Evolutionary conservation across 2,329 filamentous ascomycete species (phyloP).

Genomic region (Diaporthe citrichinensis): DNA sequence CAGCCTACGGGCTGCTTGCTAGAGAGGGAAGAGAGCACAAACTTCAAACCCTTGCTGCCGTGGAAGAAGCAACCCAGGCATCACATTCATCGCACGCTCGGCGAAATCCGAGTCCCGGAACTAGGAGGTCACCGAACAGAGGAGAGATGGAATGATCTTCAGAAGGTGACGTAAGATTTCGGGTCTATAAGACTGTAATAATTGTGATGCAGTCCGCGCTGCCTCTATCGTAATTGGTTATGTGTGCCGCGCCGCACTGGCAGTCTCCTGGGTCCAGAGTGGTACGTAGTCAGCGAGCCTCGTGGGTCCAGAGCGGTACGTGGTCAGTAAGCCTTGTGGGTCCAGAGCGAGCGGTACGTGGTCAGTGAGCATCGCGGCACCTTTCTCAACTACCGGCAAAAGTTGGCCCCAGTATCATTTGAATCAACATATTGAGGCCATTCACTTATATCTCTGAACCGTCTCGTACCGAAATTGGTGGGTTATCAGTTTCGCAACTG

Average conservation of each 20-base stretch:
- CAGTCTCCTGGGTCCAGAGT: not conserved
- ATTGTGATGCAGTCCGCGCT: too few relatives aligned
- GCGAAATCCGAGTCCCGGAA: not conserved
- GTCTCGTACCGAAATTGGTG: not conserved
- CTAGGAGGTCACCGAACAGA: not conserved
- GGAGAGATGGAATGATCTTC: not conserved
- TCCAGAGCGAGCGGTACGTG: not conserved
- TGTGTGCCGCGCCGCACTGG: not conserved
- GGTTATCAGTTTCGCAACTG: not conserved
- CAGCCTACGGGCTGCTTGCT: not conserved
- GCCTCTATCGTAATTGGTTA: not conserved
- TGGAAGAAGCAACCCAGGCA: not conserved
- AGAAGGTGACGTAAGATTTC: not conserved
- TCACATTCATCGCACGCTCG: constrained; percentile 7
- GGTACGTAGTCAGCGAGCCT: not conserved
- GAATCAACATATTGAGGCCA: not conserved
- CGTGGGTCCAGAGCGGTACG: not conserved
- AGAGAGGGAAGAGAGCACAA: not conserved
- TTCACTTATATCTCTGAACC: not conserved
- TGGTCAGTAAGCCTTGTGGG: not conserved
- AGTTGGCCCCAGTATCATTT: not conserved
- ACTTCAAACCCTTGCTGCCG: too few relatives aligned
- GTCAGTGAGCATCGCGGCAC: not conserved
- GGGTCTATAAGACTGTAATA: not conserved
- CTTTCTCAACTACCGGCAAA: not conserved